Conservation (phyloP, 495 filamentous ascomycete species). For the Penicillium macrosclerotiorum region DNA sequence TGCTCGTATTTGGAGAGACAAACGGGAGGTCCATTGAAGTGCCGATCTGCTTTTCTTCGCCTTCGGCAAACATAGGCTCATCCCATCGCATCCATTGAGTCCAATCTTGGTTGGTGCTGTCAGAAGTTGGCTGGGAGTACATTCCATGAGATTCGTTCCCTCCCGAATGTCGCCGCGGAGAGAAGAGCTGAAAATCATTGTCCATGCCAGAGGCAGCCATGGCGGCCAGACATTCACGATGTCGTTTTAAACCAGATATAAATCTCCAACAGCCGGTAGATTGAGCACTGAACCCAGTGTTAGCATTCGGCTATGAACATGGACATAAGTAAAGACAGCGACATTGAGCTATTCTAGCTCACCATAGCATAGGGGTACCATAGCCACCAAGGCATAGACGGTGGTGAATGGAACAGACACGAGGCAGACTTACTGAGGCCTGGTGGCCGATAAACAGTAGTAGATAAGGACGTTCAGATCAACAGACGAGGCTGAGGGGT, state of each 20-base stretch:
- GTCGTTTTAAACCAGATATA: slow-evolving; percentile 1
- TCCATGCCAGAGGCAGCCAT: slow-evolving; percentile 34
- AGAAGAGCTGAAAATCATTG: slow-evolving; percentile 43
- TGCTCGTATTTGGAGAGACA: slow-evolving; percentile 30
- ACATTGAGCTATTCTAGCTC: background rate
- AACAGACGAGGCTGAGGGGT: background rate
- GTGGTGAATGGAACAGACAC: background rate
- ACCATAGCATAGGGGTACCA: background rate
- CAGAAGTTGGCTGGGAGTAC: slow-evolving; percentile 17
- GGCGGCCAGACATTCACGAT: slow-evolving; percentile 12
- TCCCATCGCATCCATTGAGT: slow-evolving; percentile 54
- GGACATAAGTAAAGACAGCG: background rate
- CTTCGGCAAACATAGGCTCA: slow-evolving; percentile 33
- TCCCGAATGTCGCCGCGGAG: slow-evolving; percentile 24
- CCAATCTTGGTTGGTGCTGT: slow-evolving; percentile 42
- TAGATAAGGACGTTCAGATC: background rate
- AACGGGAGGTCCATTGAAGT: slow-evolving; percentile 26
- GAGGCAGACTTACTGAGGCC: slow-evolving; percentile 11
- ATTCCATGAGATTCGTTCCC: slow-evolving; percentile 23
- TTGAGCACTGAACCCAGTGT: slow-evolving; percentile 8
- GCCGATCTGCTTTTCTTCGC: slow-evolving; percentile 21
- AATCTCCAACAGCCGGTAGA: background rate
- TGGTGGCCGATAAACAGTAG: background rate
- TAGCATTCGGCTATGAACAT: background rate
- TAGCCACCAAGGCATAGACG: background rate